Percentiles rank a stretch among this genome's conserved stretches.
Evolutionary conservation across 768 basidiomycete genomes (phyloP).

Genomic region (Lentinula edodes): DNA sequence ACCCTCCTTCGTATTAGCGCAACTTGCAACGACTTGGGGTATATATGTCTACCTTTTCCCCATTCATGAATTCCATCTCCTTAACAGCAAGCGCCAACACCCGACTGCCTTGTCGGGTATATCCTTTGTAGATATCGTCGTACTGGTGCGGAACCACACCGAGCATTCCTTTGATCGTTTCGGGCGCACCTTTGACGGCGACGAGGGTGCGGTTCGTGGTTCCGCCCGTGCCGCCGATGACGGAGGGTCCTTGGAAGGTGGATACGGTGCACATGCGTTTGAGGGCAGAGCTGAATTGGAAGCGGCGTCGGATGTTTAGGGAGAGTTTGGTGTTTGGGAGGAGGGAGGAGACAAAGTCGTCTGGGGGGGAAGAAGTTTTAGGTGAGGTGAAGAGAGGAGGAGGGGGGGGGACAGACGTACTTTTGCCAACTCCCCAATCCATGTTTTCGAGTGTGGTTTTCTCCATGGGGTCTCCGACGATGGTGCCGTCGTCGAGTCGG

Average conservation of each 20-base stretch:
- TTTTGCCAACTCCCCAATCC: slow-evolving; percentile 78
- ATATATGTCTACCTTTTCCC: slow-evolving; percentile 52
- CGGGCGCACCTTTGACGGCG: slow-evolving; percentile 95
- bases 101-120: slow-evolving; percentile 86
- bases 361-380: slow-evolving; percentile 37
- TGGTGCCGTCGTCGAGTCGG: slow-evolving; percentile 84
- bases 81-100: slow-evolving; percentile 90
- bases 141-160: slow-evolving; percentile 67
- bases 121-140: slow-evolving; percentile 94
- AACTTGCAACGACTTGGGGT: neutral
- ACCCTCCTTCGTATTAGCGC: neutral
- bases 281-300: slow-evolving; percentile 96
- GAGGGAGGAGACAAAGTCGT: slow-evolving; percentile 66
- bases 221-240: slow-evolving; percentile 31
- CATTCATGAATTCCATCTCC: slow-evolving; percentile 64
- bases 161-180: slow-evolving; percentile 92
- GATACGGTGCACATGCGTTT: slow-evolving; percentile 96
- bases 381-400: slow-evolving; percentile 33
- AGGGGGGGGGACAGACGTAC: slow-evolving; percentile 25
- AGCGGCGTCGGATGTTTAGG: slow-evolving; percentile 80
- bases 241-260: slow-evolving; percentile 31
- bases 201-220: slow-evolving; percentile 38
- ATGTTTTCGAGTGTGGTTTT: slow-evolving; percentile 91
- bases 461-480: slow-evolving; percentile 99
- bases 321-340: slow-evolving; percentile 46